Percentiles rank a stretch among this genome's conserved stretches.
These are phyloP conservation scores for Scytalidium lignicola DNA, from an alignment of 2,329 filamentous ascomycete species.

Conservation along the genomic window DNA sequence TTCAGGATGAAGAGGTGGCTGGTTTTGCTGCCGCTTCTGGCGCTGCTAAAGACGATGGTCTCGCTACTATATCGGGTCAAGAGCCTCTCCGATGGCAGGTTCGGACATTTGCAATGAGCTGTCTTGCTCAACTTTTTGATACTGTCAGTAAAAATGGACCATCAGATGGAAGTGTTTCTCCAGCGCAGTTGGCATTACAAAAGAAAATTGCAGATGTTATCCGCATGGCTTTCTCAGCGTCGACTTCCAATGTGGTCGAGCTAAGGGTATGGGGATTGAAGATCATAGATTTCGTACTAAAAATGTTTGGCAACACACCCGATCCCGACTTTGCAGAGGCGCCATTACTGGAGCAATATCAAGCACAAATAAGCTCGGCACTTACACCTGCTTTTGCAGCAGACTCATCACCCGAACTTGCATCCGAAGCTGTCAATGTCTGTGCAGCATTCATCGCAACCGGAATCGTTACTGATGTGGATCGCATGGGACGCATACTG, in stretches of 20 bases:
- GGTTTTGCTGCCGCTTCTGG: conserved; percentile 77
- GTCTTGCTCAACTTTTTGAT: conserved; percentile 75
- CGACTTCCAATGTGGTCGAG: conserved; percentile 86
- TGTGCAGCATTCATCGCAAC: conserved; percentile 98
- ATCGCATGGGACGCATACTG: conserved; percentile 97
- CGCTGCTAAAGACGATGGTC: conserved; percentile 52
- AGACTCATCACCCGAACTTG: conserved; percentile 92
- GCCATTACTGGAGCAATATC: conserved; percentile 94
- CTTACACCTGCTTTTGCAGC: conserved; percentile 92
- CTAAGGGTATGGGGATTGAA: conserved; percentile 86
- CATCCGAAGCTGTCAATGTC: conserved; percentile 92
- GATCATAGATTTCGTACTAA: conserved; percentile 88
- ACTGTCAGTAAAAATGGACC: conserved; percentile 75
- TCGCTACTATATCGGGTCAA: conserved; percentile 56
- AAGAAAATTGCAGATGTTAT: conserved; percentile 85
- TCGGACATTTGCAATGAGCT: conserved; percentile 86
- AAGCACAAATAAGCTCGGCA: conserved; percentile 95
- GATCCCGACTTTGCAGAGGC: conserved; percentile 98
- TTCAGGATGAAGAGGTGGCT: conserved; percentile 94
- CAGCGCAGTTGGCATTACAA: conserved; percentile 74
- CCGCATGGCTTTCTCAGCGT: conserved; percentile 94
- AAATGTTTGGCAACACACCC: conserved; percentile 91
- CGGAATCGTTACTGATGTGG: conserved; percentile 93
- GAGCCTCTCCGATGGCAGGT: conserved; percentile 95
- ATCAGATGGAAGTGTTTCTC: conserved; percentile 66